Evolutionary conservation across 192 early-diverging fungal species (phyloP), one percentile per base, ranked within the genome.

Genomic region (Coemansia aciculifera): DNA sequence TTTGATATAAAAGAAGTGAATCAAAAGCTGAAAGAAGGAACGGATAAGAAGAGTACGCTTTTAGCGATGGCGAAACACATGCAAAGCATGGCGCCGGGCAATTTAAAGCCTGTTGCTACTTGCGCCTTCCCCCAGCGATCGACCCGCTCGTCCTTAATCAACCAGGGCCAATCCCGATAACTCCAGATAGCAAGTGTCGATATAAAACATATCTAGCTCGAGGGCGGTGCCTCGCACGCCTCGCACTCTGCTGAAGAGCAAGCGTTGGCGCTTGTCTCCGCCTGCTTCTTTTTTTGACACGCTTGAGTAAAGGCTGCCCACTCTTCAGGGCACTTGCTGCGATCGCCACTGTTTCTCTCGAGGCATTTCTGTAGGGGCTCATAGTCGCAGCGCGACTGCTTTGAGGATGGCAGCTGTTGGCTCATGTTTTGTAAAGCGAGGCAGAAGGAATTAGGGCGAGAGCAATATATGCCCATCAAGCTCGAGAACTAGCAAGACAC

Each of bases 301-400:
- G 84, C 81, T 2, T 67, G 63, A 54, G 84, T 80, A 64, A 90
- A 90, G 42, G 83, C 89, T 37, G 83, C 73, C 87, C 87, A 87
- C 76, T 90, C 89, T 51, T 86, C 82, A 27, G 73, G 17, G 43
- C 89, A 90, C 71, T 87, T 87, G 36, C 74, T 77, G 27, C 83
- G 79, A 56, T 90, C 85, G 54, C 87, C 87, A 38, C 80, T 78
- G 71, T 89, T 84, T 21, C 67, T 64, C 56, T 81, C 65, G 1
- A 90, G 69, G 49, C 89, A 90, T 54, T 73, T 65, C 42, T 88
- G 75, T 3, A 90, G 79, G n/a, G 84, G 85, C 63, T 84, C 73
- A 40, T 85, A 79, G 67, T 89, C 85, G 74, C 88, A 89, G 15
- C 51, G 62, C 17, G 68, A 51, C 37, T 66, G 64, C 24, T 46